A percentile compares a stretch with the other conserved stretches of the same genome.
Evolutionary conservation across 495 filamentous ascomycete species (phyloP).

Genomic region (Xylaria curta): DNA sequence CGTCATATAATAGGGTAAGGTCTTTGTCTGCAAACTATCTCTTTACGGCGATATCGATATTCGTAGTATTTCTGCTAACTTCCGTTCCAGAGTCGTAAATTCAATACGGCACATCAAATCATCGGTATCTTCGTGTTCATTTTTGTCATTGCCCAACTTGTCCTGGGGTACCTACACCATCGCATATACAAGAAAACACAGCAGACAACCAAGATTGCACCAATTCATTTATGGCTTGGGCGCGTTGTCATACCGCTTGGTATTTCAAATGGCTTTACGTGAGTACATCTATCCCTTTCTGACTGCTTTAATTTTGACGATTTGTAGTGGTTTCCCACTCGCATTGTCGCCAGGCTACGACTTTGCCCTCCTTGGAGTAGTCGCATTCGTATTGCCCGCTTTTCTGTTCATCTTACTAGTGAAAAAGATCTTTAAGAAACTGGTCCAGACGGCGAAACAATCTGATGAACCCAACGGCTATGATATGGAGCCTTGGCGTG

Average conservation of each 20-base stretch:
- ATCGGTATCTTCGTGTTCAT: constrained; percentile 61
- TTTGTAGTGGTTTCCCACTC: constrained; percentile 47
- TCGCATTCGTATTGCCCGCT: constrained; percentile 37
- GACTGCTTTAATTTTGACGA: not conserved
- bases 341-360: constrained; percentile 45
- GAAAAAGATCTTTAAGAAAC: constrained; percentile 31
- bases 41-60: not conserved
- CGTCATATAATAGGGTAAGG: constrained; percentile 59
- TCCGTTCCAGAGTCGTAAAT: constrained; percentile 51
- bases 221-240: constrained; percentile 59
- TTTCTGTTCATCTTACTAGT: constrained; percentile 35
- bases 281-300: constrained; percentile 22
- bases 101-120: constrained; percentile 63
- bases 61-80: constrained; percentile 17
- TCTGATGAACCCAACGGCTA: constrained; percentile 29
- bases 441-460: constrained; percentile 30
- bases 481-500: constrained; percentile 37
- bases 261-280: constrained; percentile 58
- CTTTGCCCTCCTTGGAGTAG: constrained; percentile 42
- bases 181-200: constrained; percentile 53
- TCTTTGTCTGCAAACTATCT: not conserved
- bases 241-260: constrained; percentile 57
- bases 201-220: constrained; percentile 51
- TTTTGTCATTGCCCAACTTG: constrained; percentile 54
- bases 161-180: constrained; percentile 57